These are phyloP conservation scores for Ceratobasidium sp. DNA, from an alignment of 1,284 basidiomycete genomes.

Conservation along the genomic window DNA sequence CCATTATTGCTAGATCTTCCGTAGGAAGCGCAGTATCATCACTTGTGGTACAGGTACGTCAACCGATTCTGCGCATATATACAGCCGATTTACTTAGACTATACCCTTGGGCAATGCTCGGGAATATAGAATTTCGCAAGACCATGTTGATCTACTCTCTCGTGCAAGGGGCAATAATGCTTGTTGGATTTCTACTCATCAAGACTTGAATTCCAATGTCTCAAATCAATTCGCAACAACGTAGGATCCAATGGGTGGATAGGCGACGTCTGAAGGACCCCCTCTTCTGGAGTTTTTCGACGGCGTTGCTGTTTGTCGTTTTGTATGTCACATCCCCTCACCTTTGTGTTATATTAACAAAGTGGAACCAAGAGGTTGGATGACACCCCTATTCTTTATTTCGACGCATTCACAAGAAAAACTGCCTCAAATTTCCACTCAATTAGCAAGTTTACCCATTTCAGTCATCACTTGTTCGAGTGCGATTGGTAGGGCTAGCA, in stretches of 20 bases:
- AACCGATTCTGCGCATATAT: background rate
- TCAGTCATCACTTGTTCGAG: slow-evolving; percentile 43
- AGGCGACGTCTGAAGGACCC: slow-evolving; percentile 34
- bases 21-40: slow-evolving; percentile 39
- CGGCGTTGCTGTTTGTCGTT: slow-evolving; percentile 37
- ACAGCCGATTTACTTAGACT: background rate
- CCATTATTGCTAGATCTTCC: slow-evolving; percentile 43
- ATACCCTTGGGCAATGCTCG: slow-evolving; percentile 42
- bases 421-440: slow-evolving; percentile 29
- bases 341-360: slow-evolving; percentile 17
- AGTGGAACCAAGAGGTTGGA: slow-evolving; percentile 37
- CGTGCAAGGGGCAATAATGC: slow-evolving; percentile 39
- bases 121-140: slow-evolving; percentile 38
- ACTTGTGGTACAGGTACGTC: slow-evolving; percentile 14
- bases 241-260: slow-evolving; percentile 40
- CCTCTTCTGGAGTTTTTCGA: slow-evolving; percentile 41
- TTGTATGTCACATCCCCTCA: slow-evolving; percentile 29
- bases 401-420: slow-evolving; percentile 39
- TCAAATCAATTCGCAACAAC: background rate
- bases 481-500: slow-evolving; percentile 42
- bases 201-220: slow-evolving; percentile 35
- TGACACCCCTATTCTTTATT: slow-evolving; percentile 40
- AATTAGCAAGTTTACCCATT: slow-evolving; percentile 42
- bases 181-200: slow-evolving; percentile 39
- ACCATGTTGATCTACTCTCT: slow-evolving; percentile 43